Percentiles rank a stretch among this genome's conserved stretches.
Conservation (phyloP, 75 land plant genomes). For the Pseudotsuga menziesii region DNA sequence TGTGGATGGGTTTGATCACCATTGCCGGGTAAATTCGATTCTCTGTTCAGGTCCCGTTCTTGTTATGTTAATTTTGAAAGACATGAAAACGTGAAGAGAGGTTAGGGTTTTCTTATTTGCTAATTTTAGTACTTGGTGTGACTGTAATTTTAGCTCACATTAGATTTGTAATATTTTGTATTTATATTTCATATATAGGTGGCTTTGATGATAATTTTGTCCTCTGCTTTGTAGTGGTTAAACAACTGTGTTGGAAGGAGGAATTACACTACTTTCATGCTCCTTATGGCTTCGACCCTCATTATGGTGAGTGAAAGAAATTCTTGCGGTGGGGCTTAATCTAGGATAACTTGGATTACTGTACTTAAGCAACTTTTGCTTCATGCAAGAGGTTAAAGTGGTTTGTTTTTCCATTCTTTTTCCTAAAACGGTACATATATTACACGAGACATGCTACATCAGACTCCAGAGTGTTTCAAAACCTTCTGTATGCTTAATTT, state of each 20-base stretch:
- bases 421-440: no score
- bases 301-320: constrained; percentile 53
- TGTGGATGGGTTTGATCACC: constrained; percentile 99
- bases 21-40: constrained; percentile 70
- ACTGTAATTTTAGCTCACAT: neutral
- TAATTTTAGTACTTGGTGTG: neutral
- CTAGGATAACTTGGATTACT: neutral
- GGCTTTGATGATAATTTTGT: neutral
- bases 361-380: neutral
- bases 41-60: neutral
- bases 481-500: no score
- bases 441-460: no score
- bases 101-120: neutral
- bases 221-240: constrained; percentile 65
- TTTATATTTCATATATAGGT: neutral
- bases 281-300: constrained; percentile 61
- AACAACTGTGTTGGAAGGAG: constrained; percentile 93
- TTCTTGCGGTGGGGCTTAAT: neutral
- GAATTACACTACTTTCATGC: constrained; percentile 84
- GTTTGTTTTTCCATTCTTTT: no score
- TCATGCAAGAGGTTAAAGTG: neutral
- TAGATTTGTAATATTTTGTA: neutral
- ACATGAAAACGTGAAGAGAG: neutral
- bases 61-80: neutral
- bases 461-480: no score